Evolutionary conservation across 129 eudicot species (phyloP).

Genomic region (sunflower (Helianthus annuus)): DNA sequence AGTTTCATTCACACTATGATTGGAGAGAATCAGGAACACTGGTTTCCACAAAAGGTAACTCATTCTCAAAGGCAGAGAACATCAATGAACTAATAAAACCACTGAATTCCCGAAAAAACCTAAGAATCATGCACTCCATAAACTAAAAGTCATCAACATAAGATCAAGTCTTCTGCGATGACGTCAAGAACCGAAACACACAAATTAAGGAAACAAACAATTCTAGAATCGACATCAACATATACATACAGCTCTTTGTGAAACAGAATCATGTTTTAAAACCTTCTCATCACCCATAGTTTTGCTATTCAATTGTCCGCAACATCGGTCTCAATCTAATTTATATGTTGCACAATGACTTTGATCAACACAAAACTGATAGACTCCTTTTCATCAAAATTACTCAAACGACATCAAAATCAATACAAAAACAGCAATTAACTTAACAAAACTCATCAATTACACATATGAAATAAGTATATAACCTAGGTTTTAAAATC

Average conservation of each 20-base stretch:
- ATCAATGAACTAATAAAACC: not conserved
- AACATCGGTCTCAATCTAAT: constrained; percentile 22
- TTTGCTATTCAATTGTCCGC: not conserved
- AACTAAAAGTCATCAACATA: not conserved
- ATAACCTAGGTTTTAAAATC: not conserved
- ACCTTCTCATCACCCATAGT: constrained; percentile 14
- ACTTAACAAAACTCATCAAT: not conserved
- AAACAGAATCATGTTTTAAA: constrained; percentile 4
- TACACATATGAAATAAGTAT: not conserved
- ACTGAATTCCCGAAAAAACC: no score
- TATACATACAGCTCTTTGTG: not conserved
- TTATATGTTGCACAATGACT: not conserved
- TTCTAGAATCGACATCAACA: constrained; percentile 6
- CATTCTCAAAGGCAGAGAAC: no score
- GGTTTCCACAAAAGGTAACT: no score
- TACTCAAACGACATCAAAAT: not conserved
- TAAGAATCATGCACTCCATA: not conserved
- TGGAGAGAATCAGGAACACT: no score
- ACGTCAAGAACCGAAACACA: constrained; percentile 3
- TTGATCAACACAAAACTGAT: constrained; percentile 12
- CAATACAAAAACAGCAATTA: not conserved
- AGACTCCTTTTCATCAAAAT: no score
- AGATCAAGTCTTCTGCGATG: not conserved
- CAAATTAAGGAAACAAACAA: constrained; percentile 1
- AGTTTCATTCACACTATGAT: no score